A percentile compares a stretch with the other conserved stretches of the same genome.
These are phyloP conservation scores for Coemansia sp. DNA, from an alignment of 192 early-diverging fungal genomes.

Conservation along the genomic window DNA sequence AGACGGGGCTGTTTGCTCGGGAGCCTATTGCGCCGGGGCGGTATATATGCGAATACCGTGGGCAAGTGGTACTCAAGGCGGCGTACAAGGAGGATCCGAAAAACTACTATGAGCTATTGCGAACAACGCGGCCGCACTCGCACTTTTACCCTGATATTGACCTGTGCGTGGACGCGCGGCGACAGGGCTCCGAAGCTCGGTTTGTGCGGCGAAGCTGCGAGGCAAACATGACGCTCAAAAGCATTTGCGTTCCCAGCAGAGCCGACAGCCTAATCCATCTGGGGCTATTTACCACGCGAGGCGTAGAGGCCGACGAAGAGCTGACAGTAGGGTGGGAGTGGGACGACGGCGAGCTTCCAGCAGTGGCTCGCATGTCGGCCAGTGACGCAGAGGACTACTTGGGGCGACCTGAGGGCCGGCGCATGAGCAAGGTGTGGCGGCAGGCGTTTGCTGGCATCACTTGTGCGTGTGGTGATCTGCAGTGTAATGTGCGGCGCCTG, in stretches of 20 bases:
- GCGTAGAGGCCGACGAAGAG: constrained; percentile 63
- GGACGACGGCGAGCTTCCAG: constrained; percentile 54
- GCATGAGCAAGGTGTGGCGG: constrained; percentile 55
- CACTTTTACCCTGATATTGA: constrained; percentile 65
- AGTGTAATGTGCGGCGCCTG: constrained; percentile 36
- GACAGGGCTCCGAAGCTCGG: constrained; percentile 65
- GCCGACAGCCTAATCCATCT: constrained; percentile 59
- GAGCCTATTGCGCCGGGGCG: constrained; percentile 16
- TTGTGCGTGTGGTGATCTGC: constrained; percentile 33
- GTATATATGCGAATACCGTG: constrained; percentile 78
- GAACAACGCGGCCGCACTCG: constrained; percentile 62
- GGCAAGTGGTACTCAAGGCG: constrained; percentile 65
- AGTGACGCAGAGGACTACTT: constrained; percentile 45
- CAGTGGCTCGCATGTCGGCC: constrained; percentile 31
- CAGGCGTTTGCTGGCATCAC: constrained; percentile 48
- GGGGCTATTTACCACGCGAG: constrained; percentile 61
- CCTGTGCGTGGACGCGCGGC: constrained; percentile 69
- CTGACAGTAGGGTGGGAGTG: constrained; percentile 74
- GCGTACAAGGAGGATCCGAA: constrained; percentile 62
- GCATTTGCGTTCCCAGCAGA: constrained; percentile 54
- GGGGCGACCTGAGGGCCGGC: constrained; percentile 44
- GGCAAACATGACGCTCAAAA: constrained; percentile 63
- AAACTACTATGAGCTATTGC: constrained; percentile 66
- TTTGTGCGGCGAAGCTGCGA: constrained; percentile 66
- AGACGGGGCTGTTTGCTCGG: constrained; percentile 38